Base-by-base conservation (phyloP, 345 rosid genomes). In the Atalantia buxifolia region DNA sequence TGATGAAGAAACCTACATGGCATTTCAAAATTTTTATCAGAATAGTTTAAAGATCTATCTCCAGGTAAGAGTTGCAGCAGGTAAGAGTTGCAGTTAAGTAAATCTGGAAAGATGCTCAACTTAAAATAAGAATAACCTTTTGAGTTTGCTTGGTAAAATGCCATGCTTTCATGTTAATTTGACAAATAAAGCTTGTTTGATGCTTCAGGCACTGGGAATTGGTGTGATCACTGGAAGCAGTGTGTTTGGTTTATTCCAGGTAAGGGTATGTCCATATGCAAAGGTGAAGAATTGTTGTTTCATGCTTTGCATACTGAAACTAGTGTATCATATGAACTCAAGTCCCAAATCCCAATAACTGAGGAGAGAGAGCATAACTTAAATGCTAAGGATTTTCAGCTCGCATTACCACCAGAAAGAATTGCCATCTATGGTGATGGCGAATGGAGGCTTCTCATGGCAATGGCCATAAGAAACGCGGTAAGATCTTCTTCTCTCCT, bases 201-300 rank as follows among this genome's bases (percentile, higher is more conserved):
- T 86, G 80, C 76, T 85, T 73, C 27, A 96, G 99, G 91, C 83
- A 71, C 69, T 33, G 45, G 86, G 72, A 80, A 88, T 79, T 96
- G 99, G 99, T 90, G 98, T 81, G 98, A 96, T 87, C 98, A 96
- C 68, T 96, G 99, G 99, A 96, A 94, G 76, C 99, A 94, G 81
- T 96, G 97, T 85, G 94, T 92, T 65, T 94, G 99, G 99, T 86
- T 94, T 82, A 59, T 84, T 85, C 93, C 84, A 64, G 92, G 90
- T 70, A 66, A 83, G 67, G 93, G 94, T 61, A 72, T 88, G 59
- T 79, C 86, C 8, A 59, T 92, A 70, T 84, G 91, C 77, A 76
- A 78, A 80, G 94, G 87, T 25, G 88, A 89, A 83, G 91, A 88
- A 69, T 79, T 89, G 80, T 78, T 77, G 72, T 80, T 92, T 82